These are phyloP conservation scores for Ascobolus immersus DNA, from an alignment of 495 filamentous ascomycete species.

Conservation along the genomic window DNA sequence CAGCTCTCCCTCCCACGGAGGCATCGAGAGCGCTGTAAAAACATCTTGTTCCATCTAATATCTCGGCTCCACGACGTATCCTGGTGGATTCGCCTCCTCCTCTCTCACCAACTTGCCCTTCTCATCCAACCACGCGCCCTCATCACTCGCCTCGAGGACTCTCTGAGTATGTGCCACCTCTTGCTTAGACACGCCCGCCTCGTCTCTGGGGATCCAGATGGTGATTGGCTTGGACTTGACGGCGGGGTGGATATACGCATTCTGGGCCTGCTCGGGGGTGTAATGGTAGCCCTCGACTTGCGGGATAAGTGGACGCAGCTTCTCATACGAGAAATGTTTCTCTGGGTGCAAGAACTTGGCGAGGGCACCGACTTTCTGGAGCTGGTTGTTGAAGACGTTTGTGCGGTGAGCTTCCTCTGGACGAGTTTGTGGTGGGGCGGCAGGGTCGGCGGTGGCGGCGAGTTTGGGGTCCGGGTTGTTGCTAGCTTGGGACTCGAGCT, in stretches of 20 bases:
- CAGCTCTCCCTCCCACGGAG: too few species aligned
- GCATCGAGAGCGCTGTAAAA: too few species aligned
- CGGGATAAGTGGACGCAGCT: constrained; percentile 48
- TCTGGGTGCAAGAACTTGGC: constrained; percentile 55
- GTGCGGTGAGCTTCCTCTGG: constrained; percentile 15
- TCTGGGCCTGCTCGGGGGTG: constrained; percentile 28
- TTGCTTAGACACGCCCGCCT: constrained; percentile 46
- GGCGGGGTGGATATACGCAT: constrained; percentile 58
- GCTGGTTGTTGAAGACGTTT: constrained; percentile 7
- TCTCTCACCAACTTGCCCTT: constrained; percentile 61
- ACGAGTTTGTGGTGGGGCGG: constrained; percentile 7
- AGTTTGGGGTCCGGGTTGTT: constrained; percentile 15
- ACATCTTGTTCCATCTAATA: too few species aligned
- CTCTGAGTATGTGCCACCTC: constrained; percentile 46
- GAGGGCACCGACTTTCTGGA: constrained; percentile 19
- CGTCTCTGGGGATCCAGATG: constrained; percentile 65
- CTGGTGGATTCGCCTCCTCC: constrained; percentile 44
- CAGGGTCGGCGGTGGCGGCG: constrained; percentile 11
- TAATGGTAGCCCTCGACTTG: constrained; percentile 26
- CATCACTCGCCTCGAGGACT: constrained; percentile 59
- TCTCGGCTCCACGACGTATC: constrained; percentile 45
- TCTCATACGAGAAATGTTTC: constrained; percentile 42
- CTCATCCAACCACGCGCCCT: constrained; percentile 55
- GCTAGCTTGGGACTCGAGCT: constrained; percentile 18
- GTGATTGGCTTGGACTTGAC: constrained; percentile 38